Evolutionary conservation across 352 stramenopile genomes (phyloP).

Genomic region (Phytophthora idaei): DNA sequence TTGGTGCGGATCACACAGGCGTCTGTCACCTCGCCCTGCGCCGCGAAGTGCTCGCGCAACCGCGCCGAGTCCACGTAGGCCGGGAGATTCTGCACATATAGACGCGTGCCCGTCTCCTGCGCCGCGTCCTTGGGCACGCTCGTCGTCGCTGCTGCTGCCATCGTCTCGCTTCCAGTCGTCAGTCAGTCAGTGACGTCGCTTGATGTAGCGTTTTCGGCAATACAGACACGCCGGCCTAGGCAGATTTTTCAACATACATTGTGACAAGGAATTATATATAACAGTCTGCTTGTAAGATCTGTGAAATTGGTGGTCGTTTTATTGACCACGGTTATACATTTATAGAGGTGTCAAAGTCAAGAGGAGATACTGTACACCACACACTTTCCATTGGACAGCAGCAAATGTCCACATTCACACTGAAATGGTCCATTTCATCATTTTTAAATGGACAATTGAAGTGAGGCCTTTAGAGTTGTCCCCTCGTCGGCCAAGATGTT

Average conservation of each 20-base stretch:
- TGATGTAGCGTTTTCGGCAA: not conserved
- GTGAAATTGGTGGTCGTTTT: not conserved
- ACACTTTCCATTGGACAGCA: slow-evolving; percentile 13
- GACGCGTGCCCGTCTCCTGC: slow-evolving; percentile 46
- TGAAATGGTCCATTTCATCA: not conserved
- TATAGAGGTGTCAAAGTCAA: not conserved
- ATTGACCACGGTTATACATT: not conserved
- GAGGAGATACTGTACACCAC: not conserved
- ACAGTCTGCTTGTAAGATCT: too few species aligned
- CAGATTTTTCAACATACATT: too few species aligned
- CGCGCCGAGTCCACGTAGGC: slow-evolving; percentile 77
- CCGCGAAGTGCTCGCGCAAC: slow-evolving; percentile 76
- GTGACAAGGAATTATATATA: too few species aligned
- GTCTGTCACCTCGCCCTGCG: slow-evolving; percentile 88
- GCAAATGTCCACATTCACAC: slow-evolving; percentile 6
- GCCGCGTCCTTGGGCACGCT: slow-evolving; percentile 13
- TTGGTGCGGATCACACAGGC: slow-evolving; percentile 90
- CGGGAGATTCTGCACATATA: slow-evolving; percentile 87
- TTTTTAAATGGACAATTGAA: slow-evolving; percentile 17
- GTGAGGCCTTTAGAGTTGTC: not conserved
- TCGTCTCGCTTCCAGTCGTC: slow-evolving; percentile 36
- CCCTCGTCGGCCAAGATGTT: too few species aligned
- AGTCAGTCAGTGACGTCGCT: slow-evolving; percentile 11
- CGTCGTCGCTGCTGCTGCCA: slow-evolving; percentile 27
- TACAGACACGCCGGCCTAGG: not conserved